Conservation (phyloP, 495 filamentous ascomycete species). For the Penicillium flavigenum region DNA sequence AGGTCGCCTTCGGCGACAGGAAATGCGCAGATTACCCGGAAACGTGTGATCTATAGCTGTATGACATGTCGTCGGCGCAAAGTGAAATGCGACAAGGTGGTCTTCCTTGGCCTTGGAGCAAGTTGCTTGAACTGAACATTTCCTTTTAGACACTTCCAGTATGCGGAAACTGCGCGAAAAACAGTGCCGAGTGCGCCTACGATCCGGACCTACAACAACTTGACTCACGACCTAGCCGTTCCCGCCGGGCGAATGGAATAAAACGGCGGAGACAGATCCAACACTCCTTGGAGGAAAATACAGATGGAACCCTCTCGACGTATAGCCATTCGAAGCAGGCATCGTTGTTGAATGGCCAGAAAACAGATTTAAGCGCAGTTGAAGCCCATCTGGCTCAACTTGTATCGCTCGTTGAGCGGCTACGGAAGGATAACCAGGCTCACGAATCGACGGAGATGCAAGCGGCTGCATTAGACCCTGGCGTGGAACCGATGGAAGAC, state of each 20-base stretch:
- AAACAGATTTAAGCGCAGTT: constrained; percentile 38
- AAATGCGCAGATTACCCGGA: constrained; percentile 48
- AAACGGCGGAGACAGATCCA: constrained; percentile 39
- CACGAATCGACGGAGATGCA: constrained; percentile 31
- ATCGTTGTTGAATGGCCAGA: constrained; percentile 25
- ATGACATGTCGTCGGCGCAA: constrained; percentile 50
- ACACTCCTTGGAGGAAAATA: constrained; percentile 32
- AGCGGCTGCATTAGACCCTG: constrained; percentile 22
- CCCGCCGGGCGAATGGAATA: constrained; percentile 22
- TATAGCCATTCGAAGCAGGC: constrained; percentile 33
- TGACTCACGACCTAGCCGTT: constrained; percentile 9
- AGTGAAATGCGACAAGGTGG: constrained; percentile 47
- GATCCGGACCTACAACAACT: constrained; percentile 36
- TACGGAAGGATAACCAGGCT: constrained; percentile 37
- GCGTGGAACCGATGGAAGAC: constrained; percentile 23
- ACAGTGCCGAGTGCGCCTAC: constrained; percentile 45
- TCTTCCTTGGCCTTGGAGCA: not conserved
- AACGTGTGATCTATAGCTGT: constrained; percentile 50
- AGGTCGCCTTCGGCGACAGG: constrained; percentile 2
- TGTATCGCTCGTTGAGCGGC: constrained; percentile 45
- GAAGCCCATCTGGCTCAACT: constrained; percentile 46
- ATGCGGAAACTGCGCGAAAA: constrained; percentile 49
- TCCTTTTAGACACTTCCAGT: constrained; percentile 43
- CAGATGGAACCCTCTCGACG: constrained; percentile 37
- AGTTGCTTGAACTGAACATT: not conserved